These are phyloP conservation scores for Kwoniella heveanensis DNA, from an alignment of 768 basidiomycete species.

Conservation along the genomic window DNA sequence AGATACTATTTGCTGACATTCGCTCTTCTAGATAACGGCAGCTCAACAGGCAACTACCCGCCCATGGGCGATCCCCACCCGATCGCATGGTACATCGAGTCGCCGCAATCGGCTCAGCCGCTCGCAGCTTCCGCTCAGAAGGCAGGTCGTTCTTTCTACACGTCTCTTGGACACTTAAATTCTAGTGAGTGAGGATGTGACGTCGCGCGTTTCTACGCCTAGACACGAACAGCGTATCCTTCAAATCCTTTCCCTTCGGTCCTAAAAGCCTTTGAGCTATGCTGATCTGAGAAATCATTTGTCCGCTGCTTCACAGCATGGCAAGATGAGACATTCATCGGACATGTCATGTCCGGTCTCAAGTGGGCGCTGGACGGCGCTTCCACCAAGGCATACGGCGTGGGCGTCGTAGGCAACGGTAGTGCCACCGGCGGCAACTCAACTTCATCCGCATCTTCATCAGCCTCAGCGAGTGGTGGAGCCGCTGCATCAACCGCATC, in stretches of 20 bases:
- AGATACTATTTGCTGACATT: too few relatives aligned
- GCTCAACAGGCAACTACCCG: slow-evolving; percentile 60
- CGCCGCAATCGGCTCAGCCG: slow-evolving; percentile 66
- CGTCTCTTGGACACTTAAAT: slow-evolving; percentile 74
- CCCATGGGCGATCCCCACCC: slow-evolving; percentile 75
- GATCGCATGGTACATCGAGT: slow-evolving; percentile 81
- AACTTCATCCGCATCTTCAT: neutral
- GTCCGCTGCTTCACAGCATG: slow-evolving; percentile 23
- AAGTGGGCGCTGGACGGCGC: slow-evolving; percentile 71
- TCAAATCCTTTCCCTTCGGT: neutral
- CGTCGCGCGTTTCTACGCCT: too few relatives aligned
- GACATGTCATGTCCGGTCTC: slow-evolving; percentile 74
- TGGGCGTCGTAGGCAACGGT: slow-evolving; percentile 65
- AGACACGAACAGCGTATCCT: too few relatives aligned
- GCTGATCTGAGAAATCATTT: neutral
- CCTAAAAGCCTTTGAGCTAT: neutral
- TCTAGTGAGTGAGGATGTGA: slow-evolving; percentile 59
- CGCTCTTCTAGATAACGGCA: slow-evolving; percentile 41
- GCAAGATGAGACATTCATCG: slow-evolving; percentile 69
- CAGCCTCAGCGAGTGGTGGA: neutral
- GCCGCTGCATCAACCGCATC: too few relatives aligned
- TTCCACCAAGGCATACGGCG: slow-evolving; percentile 70
- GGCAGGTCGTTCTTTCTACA: slow-evolving; percentile 81
- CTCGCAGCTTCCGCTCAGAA: slow-evolving; percentile 50
- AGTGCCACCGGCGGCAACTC: slow-evolving; percentile 2